Conservation (phyloP, 306 rosid genomes). For the Spatholobus suberectus region DNA sequence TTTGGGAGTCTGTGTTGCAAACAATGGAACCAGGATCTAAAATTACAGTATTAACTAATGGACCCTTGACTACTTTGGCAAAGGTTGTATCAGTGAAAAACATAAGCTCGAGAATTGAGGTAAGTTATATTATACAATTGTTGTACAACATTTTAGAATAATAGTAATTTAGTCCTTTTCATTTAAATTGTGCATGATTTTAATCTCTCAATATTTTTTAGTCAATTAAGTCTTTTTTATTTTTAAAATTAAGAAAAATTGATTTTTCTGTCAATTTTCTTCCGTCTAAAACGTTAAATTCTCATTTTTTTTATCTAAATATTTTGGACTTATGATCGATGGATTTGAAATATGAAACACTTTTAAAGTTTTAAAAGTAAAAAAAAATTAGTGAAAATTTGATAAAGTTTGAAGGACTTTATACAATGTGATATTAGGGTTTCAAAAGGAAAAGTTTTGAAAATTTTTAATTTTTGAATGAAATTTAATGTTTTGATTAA, state of each 20-base stretch:
- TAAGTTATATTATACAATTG: constrained; percentile 31
- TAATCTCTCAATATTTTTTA: neutral
- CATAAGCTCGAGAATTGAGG: constrained; percentile 68
- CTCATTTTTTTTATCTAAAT: neutral
- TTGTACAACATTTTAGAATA: neutral
- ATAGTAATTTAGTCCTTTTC: neutral
- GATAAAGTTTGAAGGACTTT: neutral
- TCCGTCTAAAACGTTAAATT: neutral
- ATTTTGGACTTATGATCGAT: neutral
- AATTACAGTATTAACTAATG: constrained; percentile 83
- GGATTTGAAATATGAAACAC: neutral
- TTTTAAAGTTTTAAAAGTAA: neutral
- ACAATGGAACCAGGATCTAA: constrained; percentile 63
- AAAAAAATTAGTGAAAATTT: neutral
- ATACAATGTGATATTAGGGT: neutral
- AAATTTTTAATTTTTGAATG: neutral
- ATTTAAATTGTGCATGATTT: neutral
- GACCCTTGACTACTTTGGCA: constrained; percentile 93
- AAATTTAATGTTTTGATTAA: neutral
- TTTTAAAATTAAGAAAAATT: neutral
- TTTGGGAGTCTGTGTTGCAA: constrained; percentile 72
- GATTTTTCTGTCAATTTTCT: neutral
- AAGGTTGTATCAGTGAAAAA: constrained; percentile 56
- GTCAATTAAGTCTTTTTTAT: neutral
- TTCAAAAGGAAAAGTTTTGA: neutral